Conservation (phyloP, 23 red algal species). For the Gracilariopsis chorda region DNA sequence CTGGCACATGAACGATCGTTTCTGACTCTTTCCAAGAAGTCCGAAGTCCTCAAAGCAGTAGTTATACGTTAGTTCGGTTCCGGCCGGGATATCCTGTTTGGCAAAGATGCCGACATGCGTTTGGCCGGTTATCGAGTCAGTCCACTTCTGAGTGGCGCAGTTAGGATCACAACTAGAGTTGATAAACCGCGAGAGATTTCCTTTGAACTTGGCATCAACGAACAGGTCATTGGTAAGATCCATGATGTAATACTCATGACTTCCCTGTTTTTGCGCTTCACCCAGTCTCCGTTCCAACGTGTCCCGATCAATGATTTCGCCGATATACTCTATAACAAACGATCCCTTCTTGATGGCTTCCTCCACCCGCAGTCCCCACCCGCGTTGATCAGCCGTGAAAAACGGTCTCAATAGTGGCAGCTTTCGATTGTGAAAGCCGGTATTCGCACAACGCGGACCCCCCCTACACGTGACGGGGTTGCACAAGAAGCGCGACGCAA, state of each 20-base stretch:
- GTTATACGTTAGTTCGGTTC: slow-evolving; percentile 93
- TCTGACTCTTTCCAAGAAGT: slow-evolving; percentile 29
- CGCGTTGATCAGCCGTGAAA: slow-evolving; percentile 74
- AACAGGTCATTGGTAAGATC: slow-evolving; percentile 68
- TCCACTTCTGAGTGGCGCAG: slow-evolving; percentile 92
- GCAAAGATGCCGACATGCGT: slow-evolving; percentile 95
- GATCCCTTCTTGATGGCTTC: slow-evolving; percentile 53
- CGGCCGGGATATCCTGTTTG: slow-evolving; percentile 64
- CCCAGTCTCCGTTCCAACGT: slow-evolving; percentile 59
- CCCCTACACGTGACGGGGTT: slow-evolving; percentile 39
- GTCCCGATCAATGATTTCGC: slow-evolving; percentile 83
- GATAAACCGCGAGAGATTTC: slow-evolving; percentile 85
- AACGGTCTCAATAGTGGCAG: slow-evolving; percentile 63
- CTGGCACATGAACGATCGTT: slow-evolving; percentile 64
- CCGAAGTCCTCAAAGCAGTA: slow-evolving; percentile 88
- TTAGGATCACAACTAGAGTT: slow-evolving; percentile 93
- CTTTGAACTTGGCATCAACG: slow-evolving; percentile 81
- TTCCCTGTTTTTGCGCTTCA: slow-evolving; percentile 30
- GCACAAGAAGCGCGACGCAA: slow-evolving; percentile 62
- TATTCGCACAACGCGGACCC: slow-evolving; percentile 39
- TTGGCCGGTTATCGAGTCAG: slow-evolving; percentile 59
- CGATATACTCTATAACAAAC: slow-evolving; percentile 93
- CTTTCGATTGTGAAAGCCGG: slow-evolving; percentile 53
- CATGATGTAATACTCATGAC: slow-evolving; percentile 93
- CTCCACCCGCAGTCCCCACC: slow-evolving; percentile 70